Evolutionary conservation across 306 rosid species (phyloP).

Genomic region (Begonia fuchsioides): DNA sequence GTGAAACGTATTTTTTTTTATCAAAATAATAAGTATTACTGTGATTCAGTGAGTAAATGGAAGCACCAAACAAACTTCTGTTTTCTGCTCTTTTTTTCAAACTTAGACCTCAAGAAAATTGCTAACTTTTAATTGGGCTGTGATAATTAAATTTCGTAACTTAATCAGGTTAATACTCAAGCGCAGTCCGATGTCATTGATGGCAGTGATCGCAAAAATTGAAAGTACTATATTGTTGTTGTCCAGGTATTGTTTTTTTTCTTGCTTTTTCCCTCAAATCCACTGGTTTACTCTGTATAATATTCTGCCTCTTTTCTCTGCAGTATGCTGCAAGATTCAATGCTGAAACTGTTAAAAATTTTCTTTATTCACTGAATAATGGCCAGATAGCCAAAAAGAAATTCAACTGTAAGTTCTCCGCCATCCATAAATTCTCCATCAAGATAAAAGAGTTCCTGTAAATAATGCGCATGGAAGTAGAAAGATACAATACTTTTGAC

Average conservation of each 20-base stretch:
- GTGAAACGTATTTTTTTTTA: no score
- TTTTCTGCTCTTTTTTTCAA: background rate
- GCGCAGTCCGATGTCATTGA: conserved; percentile 51
- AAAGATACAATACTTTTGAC: no score
- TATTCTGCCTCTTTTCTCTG: conserved; percentile 7
- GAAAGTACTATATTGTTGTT: conserved; percentile 71
- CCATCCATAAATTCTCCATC: background rate
- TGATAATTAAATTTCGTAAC: background rate
- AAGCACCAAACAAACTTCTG: no score
- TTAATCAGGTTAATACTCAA: conserved; percentile 59
- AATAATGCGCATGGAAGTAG: no score
- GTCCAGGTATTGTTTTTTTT: conserved; percentile 30
- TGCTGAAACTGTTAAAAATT: conserved; percentile 39
- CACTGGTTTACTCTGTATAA: background rate
- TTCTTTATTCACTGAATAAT: conserved; percentile 34
- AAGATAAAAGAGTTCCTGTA: background rate
- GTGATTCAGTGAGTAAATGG: no score
- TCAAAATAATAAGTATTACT: no score
- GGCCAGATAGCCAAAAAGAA: conserved; percentile 45
- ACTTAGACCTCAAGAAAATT: no score
- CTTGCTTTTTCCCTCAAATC: background rate
- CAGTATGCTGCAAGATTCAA: conserved; percentile 44
- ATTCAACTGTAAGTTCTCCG: conserved; percentile 32
- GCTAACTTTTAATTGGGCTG: background rate
- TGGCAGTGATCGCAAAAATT: conserved; percentile 65